Evolutionary conservation across 2,329 filamentous ascomycete species (phyloP), one percentile per base, ranked within the genome.

Genomic region (Lachnum nothofagi): DNA sequence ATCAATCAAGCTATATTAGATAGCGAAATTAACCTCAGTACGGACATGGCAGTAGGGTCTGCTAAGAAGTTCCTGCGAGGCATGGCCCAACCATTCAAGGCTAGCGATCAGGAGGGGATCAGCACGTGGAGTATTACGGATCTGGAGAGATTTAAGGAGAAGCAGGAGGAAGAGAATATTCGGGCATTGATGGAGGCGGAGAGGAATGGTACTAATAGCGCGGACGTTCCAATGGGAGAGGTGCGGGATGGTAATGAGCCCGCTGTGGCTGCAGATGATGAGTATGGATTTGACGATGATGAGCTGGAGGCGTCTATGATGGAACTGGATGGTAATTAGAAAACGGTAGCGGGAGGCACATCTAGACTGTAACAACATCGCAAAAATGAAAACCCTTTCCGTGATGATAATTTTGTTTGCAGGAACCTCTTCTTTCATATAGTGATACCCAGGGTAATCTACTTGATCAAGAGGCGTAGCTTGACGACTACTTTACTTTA

Each of bases 21-120:
- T 42, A 84, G 85, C 19, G 90, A 95, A 58, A 83, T 85, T 9
- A 96, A 95, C 60, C 75, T 98, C 52, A 95, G 88, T 63, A 95
- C 93, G 0, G 93, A 98, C 64, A 95, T 97, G 83, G 89, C 91
- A 0, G 86, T 95, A 16, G 88, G 88, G 48, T 84, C 80, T 40
- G 91, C 93, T 9, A 90, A 94, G 70, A 86, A 86, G 44, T 98
- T 98, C 68, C 69, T 98, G 63, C 80, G 86, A 52, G 84, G 83
- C 22, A 98, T 98, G 88, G 91, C 88, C 4, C 89, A 94, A 65
- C 91, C 91, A 3, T 95, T 95, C 70, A 81, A 81, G 38, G 73
- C 83, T 0, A 84, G 80, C 57, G 85, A 95, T 65, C 90, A 95
- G 63, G 91, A 96, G 58, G 93, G 91, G 0, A 88, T 96, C 62